Percentiles rank a stretch among this genome's conserved stretches.
Conservation (phyloP, 2,329 filamentous ascomycete species). For the Ilyonectria mors-panacis region DNA sequence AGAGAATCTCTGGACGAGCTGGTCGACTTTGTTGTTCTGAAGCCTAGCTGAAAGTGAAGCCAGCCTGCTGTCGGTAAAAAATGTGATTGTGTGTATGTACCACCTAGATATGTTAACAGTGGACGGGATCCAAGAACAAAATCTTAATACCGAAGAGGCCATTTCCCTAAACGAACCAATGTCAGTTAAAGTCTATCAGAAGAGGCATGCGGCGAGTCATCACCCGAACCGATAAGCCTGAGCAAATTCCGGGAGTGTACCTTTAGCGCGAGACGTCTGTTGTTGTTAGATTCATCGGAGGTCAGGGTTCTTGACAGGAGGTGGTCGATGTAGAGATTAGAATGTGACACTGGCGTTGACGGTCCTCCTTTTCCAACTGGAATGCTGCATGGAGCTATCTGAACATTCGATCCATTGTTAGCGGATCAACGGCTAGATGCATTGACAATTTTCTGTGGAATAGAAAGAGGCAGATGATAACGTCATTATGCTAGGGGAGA, state of each 20-base stretch:
- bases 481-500: background rate
- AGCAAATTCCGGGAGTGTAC: constrained; percentile 7
- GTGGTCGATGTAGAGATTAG: constrained; percentile 36
- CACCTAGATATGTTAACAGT: constrained; percentile 29
- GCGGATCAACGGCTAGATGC: background rate
- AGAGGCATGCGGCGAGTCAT: background rate
- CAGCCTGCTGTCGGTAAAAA: constrained; percentile 41
- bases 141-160: constrained; percentile 36
- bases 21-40: constrained; percentile 39
- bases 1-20: constrained; percentile 41
- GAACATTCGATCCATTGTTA: background rate
- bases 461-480: no score
- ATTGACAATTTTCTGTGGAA: background rate
- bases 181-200: background rate
- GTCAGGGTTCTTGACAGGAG: constrained; percentile 23
- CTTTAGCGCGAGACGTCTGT: constrained; percentile 34
- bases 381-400: background rate
- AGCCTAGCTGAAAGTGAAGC: constrained; percentile 38
- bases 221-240: background rate
- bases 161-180: constrained; percentile 29
- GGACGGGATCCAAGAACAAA: background rate
- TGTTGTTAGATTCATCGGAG: constrained; percentile 1
- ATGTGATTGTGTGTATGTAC: constrained; percentile 41
- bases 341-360: background rate
- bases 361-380: background rate